Evolutionary conservation across 2,329 filamentous ascomycete species (phyloP).

Genomic region (Colletotrichum lini): DNA sequence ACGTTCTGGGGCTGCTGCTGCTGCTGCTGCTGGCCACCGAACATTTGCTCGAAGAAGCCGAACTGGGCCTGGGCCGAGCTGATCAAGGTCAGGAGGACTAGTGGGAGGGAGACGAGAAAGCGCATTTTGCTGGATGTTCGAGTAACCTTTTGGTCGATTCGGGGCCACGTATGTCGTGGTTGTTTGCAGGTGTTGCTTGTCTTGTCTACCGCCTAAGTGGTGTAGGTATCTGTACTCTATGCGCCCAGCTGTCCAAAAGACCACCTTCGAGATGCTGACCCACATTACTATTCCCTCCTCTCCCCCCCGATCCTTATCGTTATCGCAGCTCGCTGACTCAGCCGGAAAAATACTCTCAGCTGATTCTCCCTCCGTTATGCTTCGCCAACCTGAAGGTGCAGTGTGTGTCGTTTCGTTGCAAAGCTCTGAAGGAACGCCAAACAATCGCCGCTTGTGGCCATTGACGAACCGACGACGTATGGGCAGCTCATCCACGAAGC

Average conservation of each 20-base stretch:
- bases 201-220: not conserved
- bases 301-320: conserved; percentile 31
- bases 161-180: not conserved
- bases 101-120: conserved; percentile 46
- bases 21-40: conserved; percentile 71
- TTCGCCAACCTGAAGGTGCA: not conserved
- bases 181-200: not conserved
- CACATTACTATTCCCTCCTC: not conserved
- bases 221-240: not conserved
- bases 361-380: conserved; percentile 37
- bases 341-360: conserved; percentile 41
- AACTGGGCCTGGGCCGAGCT: conserved; percentile 83
- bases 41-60: conserved; percentile 99
- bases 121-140: conserved; percentile 49
- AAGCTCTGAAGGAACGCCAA: conserved; percentile 29
- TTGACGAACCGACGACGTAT: conserved; percentile 30
- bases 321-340: conserved; percentile 40
- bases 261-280: conserved; percentile 10
- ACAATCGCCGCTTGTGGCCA: conserved; percentile 1
- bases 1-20: conserved; percentile 77
- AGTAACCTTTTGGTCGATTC: not conserved
- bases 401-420: not conserved
- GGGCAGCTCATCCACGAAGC: conserved; percentile 39
- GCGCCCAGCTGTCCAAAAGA: conserved; percentile 39
- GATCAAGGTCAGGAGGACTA: conserved; percentile 72